Evolutionary conservation across 257 asterid species (phyloP).

Genomic region (Solanum etuberosum): DNA sequence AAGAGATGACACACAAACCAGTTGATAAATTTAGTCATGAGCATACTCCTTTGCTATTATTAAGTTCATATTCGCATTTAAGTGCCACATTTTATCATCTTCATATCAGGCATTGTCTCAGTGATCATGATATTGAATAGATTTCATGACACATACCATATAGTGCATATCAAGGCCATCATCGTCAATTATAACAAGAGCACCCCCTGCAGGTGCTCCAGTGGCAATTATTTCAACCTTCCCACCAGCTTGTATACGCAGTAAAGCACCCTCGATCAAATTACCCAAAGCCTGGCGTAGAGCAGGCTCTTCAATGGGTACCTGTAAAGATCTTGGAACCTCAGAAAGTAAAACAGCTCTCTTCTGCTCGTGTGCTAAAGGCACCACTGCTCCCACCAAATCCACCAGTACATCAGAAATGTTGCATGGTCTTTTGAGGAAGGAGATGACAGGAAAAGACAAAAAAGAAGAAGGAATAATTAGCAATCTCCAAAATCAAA

Average conservation of each 20-base stretch:
- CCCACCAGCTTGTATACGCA: slow-evolving; percentile 74
- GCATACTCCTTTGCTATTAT: background rate
- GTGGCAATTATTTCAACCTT: slow-evolving; percentile 58
- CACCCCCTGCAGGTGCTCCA: slow-evolving; percentile 88
- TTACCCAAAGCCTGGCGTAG: slow-evolving; percentile 92
- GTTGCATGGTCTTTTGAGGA: slow-evolving; percentile 53
- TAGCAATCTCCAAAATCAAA: background rate
- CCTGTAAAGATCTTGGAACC: slow-evolving; percentile 47
- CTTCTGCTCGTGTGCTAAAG: slow-evolving; percentile 64
- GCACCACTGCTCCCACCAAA: slow-evolving; percentile 75
- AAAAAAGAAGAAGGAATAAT: background rate
- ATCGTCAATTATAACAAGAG: slow-evolving; percentile 73
- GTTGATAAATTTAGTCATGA: background rate
- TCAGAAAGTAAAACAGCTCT: slow-evolving; percentile 53
- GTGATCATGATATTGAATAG: background rate
- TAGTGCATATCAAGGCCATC: slow-evolving; percentile 98
- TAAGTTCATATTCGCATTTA: background rate
- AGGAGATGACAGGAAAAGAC: background rate
- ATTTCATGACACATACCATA: slow-evolving; percentile 47
- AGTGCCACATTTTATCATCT: background rate
- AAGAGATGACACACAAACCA: background rate
- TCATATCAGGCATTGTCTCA: background rate
- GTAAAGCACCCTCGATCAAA: slow-evolving; percentile 79
- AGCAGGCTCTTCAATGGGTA: slow-evolving; percentile 84
- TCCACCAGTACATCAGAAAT: slow-evolving; percentile 56